phyloP scores from a whole-genome alignment of 495 filamentous ascomycete species.

The Cenococcum geophilum region DNA sequence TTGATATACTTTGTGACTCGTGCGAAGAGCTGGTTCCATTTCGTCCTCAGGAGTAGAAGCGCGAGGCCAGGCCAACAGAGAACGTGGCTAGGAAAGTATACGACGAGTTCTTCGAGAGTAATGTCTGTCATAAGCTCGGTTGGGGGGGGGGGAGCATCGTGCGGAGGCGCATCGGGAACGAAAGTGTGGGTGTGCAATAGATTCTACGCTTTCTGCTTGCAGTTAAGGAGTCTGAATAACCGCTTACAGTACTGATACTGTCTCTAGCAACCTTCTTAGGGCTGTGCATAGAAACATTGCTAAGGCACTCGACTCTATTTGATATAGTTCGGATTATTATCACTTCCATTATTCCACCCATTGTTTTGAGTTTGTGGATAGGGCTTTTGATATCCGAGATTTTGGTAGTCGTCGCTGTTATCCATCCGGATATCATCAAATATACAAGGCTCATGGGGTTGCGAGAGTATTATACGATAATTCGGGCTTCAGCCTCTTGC shows the following conservation, averaged over 20 bases:
- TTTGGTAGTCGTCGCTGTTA: no score
- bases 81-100: not conserved
- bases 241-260: not conserved
- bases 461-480: no score
- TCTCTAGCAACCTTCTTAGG: not conserved
- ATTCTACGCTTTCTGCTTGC: not conserved
- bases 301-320: not conserved
- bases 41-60: no score
- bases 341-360: not conserved
- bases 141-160: not conserved
- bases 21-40: no score
- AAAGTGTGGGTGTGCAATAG: not conserved
- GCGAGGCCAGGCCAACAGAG: slow-evolving; percentile 1
- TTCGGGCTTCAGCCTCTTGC: no score
- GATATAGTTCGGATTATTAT: not conserved
- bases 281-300: slow-evolving; percentile 1
- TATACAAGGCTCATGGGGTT: no score
- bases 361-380: not conserved
- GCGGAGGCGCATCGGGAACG: not conserved
- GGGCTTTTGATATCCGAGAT: no score
- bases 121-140: not conserved
- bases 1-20: no score
- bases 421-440: no score
- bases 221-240: not conserved
- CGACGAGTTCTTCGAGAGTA: not conserved